Conservation (phyloP, 495 filamentous ascomycete genomes). For the Hypoxylon trugodes region DNA sequence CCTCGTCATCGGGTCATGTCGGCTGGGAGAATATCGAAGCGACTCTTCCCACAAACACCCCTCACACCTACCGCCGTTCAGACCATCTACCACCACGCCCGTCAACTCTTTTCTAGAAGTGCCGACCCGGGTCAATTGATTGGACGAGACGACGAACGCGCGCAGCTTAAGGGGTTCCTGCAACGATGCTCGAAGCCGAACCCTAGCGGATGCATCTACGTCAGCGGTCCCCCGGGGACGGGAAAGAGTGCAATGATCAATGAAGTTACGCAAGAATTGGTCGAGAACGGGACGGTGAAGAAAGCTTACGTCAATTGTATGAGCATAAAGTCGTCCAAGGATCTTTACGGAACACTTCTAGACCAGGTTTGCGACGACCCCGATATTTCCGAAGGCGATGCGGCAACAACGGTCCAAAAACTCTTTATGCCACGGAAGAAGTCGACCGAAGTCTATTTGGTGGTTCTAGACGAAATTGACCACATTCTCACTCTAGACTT, state of each 20-base stretch:
- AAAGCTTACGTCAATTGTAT: constrained; percentile 93
- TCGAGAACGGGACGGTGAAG: constrained; percentile 58
- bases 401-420: constrained; percentile 66
- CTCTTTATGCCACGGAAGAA: constrained; percentile 72
- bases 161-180: constrained; percentile 75
- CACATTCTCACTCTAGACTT: constrained; percentile 87
- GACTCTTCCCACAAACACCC: constrained; percentile 66
- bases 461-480: constrained; percentile 94
- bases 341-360: constrained; percentile 79
- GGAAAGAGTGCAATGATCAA: constrained; percentile 94
- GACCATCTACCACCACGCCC: constrained; percentile 84
- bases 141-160: constrained; percentile 82
- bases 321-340: constrained; percentile 84
- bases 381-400: constrained; percentile 58
- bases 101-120: constrained; percentile 85
- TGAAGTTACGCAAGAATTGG: constrained; percentile 72
- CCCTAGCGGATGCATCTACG: constrained; percentile 87
- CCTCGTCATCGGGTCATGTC: constrained; percentile 61
- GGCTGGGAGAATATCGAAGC: constrained; percentile 58
- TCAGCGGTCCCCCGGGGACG: constrained; percentile 94
- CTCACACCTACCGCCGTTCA: constrained; percentile 68
- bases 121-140: constrained; percentile 78
- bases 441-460: constrained; percentile 67
- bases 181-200: constrained; percentile 64
- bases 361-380: constrained; percentile 55